A percentile compares a stretch with the other conserved stretches of the same genome.
phyloP scores from a whole-genome alignment of 1,284 basidiomycete genomes.

The Cystobasidium pallidum region DNA sequence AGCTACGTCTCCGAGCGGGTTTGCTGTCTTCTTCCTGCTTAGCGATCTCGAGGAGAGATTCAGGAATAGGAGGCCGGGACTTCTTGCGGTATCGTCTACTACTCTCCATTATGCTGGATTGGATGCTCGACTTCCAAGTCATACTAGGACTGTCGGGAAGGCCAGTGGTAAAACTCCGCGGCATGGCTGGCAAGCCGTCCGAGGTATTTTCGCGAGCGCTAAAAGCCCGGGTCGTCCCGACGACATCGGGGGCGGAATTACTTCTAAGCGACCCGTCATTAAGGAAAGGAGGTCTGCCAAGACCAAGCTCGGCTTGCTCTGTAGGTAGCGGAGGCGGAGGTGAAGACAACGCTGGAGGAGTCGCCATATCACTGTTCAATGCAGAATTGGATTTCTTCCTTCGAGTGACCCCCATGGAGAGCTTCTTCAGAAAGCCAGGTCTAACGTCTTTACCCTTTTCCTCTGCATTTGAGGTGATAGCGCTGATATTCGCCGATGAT shows the following conservation, averaged over 20 bases:
- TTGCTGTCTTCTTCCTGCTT: neutral
- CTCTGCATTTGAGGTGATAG: slow-evolving; percentile 50
- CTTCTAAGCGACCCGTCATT: slow-evolving; percentile 3
- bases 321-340: slow-evolving; percentile 1
- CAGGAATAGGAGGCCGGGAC: slow-evolving; percentile 15
- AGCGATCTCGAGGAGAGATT: neutral
- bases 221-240: neutral
- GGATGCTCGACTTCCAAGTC: slow-evolving; percentile 9
- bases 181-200: neutral
- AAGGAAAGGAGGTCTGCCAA: slow-evolving; percentile 42
- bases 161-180: neutral
- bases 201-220: neutral
- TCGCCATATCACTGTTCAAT: neutral
- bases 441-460: slow-evolving; percentile 68
- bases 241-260: slow-evolving; percentile 7
- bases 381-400: slow-evolving; percentile 14
- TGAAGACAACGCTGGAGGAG: neutral
- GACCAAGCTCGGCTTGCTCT: slow-evolving; percentile 42
- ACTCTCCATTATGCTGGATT: slow-evolving; percentile 4
- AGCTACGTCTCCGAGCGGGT: slow-evolving; percentile 28
- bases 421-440: slow-evolving; percentile 94
- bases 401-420: slow-evolving; percentile 80
- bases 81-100: slow-evolving; percentile 17
- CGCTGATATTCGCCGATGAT: slow-evolving; percentile 6
- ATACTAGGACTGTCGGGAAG: neutral